Evolutionary conservation across 768 basidiomycete genomes (phyloP).

Genomic region (Agaricus sinodeliciosus): DNA sequence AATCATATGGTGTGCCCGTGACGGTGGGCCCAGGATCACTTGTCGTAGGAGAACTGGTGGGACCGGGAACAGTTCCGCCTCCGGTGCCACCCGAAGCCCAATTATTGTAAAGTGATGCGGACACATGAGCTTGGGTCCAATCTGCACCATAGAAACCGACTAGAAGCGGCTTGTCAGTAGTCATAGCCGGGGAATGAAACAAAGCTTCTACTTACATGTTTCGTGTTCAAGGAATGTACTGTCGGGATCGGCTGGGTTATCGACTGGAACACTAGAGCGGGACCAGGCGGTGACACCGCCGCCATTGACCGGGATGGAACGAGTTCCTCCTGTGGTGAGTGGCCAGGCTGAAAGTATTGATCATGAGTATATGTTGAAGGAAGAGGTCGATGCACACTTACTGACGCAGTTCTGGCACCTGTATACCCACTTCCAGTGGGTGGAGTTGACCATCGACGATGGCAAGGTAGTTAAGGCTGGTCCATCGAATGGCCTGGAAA

Average conservation of each 20-base stretch:
- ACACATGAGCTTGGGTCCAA: slow-evolving; percentile 39
- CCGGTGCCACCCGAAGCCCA: slow-evolving; percentile 46
- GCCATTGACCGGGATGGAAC: slow-evolving; percentile 27
- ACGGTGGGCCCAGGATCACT: slow-evolving; percentile 24
- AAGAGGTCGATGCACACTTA: slow-evolving; percentile 21
- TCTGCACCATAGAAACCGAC: slow-evolving; percentile 57
- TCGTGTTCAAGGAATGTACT: slow-evolving; percentile 51
- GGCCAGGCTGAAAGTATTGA: slow-evolving; percentile 26
- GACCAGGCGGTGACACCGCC: slow-evolving; percentile 48
- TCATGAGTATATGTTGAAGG: not conserved
- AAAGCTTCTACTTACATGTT: slow-evolving; percentile 36
- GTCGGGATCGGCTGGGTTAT: slow-evolving; percentile 41
- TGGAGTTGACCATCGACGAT: slow-evolving; percentile 44
- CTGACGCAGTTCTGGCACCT: slow-evolving; percentile 62
- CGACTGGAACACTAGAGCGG: slow-evolving; percentile 34
- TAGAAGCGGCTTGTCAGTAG: slow-evolving; percentile 14
- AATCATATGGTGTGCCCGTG: slow-evolving; percentile 39
- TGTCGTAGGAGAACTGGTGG: slow-evolving; percentile 28
- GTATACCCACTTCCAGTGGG: slow-evolving; percentile 65
- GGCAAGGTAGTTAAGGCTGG: slow-evolving; percentile 48
- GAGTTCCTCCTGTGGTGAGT: slow-evolving; percentile 24
- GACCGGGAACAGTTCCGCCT: slow-evolving; percentile 28
- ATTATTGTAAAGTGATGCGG: slow-evolving; percentile 35
- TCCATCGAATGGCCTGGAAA: slow-evolving; percentile 35
- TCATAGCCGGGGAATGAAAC: not conserved